Conservation (phyloP, 2,329 filamentous ascomycete species). For the Colletotrichum coccodes region DNA sequence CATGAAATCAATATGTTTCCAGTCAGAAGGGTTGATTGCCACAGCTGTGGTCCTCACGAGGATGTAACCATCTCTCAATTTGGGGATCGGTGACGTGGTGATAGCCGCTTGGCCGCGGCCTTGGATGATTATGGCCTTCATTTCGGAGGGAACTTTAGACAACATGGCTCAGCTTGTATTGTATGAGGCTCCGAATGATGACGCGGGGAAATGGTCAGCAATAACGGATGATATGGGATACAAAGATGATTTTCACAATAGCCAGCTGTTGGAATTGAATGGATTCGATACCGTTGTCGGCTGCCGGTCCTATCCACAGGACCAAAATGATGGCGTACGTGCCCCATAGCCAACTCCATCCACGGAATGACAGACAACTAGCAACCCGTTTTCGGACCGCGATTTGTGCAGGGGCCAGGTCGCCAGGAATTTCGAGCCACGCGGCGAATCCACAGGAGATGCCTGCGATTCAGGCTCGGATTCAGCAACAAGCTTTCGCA, state of each 20-base stretch:
- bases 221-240: no score
- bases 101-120: conserved; percentile 15
- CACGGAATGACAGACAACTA: neutral
- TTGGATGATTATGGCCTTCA: conserved; percentile 9
- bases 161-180: neutral
- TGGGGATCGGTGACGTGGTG: conserved; percentile 9
- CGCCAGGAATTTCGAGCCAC: neutral
- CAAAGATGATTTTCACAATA: no score
- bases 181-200: no score
- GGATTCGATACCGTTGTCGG: no score
- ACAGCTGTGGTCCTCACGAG: conserved; percentile 48
- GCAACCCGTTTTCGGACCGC: conserved; percentile 6
- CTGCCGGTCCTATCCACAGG: no score
- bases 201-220: no score
- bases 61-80: conserved; percentile 38
- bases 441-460: neutral
- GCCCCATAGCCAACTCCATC: neutral
- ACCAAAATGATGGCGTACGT: neutral
- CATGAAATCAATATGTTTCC: conserved; percentile 42
- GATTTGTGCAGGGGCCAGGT: neutral
- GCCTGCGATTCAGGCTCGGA: neutral
- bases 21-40: conserved; percentile 48
- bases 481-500: neutral
- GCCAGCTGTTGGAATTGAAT: no score
- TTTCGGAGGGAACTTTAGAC: no score